Percentiles rank a stretch among this genome's conserved stretches.
phyloP scores from a whole-genome alignment of 768 basidiomycete species.

The Trametes gibbosa region DNA sequence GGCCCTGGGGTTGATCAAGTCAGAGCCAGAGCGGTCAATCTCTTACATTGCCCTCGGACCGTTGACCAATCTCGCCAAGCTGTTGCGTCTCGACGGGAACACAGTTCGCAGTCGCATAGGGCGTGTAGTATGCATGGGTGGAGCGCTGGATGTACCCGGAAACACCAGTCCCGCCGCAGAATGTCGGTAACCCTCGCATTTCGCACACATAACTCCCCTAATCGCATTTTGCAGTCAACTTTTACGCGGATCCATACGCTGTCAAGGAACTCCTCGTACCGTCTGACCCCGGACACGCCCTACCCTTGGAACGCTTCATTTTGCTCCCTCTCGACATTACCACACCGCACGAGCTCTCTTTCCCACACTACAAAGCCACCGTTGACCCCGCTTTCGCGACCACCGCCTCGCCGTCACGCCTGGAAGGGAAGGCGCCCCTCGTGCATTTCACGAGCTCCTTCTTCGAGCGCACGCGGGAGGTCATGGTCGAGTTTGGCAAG shows the following conservation, averaged over 20 bases:
- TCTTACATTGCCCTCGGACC: conserved; percentile 77
- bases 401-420: conserved; percentile 45
- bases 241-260: conserved; percentile 85
- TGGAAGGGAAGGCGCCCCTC: conserved; percentile 53
- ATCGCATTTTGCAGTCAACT: conserved; percentile 59
- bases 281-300: conserved; percentile 33
- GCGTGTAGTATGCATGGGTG: conserved; percentile 90
- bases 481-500: conserved; percentile 78
- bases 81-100: conserved; percentile 53
- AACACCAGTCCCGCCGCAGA: conserved; percentile 82
- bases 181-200: conserved; percentile 48
- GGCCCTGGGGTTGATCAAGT: conserved; percentile 51
- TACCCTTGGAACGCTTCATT: conserved; percentile 67
- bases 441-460: conserved; percentile 79
- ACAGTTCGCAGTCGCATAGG: conserved; percentile 59
- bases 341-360: conserved; percentile 73
- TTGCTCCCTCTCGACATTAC: conserved; percentile 83
- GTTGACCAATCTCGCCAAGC: conserved; percentile 74
- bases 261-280: conserved; percentile 65
- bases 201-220: neutral
- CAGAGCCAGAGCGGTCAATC: conserved; percentile 48
- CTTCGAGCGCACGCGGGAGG: conserved; percentile 66
- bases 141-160: conserved; percentile 86
- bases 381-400: conserved; percentile 65
- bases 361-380: conserved; percentile 51